Evolutionary conservation across 768 basidiomycete species (phyloP), one percentile per base, ranked within the genome.

Genomic region (Auriscalpium orientale): DNA sequence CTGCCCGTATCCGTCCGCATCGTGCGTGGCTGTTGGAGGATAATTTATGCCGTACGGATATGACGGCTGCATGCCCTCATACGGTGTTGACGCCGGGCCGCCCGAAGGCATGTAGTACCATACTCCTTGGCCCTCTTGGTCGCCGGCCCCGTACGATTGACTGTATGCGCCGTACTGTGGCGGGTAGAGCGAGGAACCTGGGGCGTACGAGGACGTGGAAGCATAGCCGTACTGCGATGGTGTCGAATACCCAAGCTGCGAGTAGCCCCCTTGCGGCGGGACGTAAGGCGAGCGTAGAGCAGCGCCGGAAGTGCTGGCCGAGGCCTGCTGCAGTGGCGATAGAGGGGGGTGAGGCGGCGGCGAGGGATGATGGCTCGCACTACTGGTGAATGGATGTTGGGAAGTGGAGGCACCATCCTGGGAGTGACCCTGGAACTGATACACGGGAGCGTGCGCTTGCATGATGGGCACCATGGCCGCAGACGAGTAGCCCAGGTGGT

Each of bases 81-180:
- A 69, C 16, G 68, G 70, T 3, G 35, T 40, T 13, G 36, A 18
- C 15, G 50, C 7, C 5, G 53, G 4, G 2, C 35, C n/a, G 46
- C 37, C 48, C 9, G 28, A 45, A 12, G 73, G 73, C 20, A 79
- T 62, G 58, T 81, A 82, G 74, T 77, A 84, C 79, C 80, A 82
- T 2, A 72, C 67, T n/a, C 74, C 75, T 57, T 72, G 77, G n/a
- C 67, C 67, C 6, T 78, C 79, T n/a, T 67, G 64, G 5, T 72
- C 72, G 2, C 46, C 45, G 53, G 57, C 15, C 70, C 57, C 16
- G 66, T 43, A 57, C n/a, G 67, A 33, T 58, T 73, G 77, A 12
- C 70, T 69, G 1, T 73, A 58, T 6, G 70, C 62, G 16, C 67
- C 50, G 56, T 73, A 78, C 22, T 70, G 79, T 10, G 72, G 60